phyloP scores from a whole-genome alignment of 768 basidiomycete species.

The Ramaria rubella region DNA sequence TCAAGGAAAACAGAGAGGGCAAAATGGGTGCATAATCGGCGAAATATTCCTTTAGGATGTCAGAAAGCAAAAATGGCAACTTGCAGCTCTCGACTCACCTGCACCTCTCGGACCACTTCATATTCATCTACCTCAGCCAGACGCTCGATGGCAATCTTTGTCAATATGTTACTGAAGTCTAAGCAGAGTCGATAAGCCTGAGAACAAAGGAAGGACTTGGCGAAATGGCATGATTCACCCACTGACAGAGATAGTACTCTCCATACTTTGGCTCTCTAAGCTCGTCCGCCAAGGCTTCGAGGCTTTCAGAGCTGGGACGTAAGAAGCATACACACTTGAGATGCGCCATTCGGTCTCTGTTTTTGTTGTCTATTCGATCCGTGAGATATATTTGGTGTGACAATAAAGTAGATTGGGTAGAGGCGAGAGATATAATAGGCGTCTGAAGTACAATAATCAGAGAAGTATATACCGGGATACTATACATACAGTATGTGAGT shows the following conservation, averaged over 20 bases:
- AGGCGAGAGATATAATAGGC: constrained; percentile 89
- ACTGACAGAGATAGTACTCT: constrained; percentile 99
- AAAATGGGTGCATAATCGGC: constrained; percentile 95
- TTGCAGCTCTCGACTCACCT: constrained; percentile 45
- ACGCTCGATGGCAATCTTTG: constrained; percentile 84
- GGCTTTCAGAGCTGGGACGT: constrained; percentile 71
- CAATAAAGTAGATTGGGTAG: constrained; percentile 88
- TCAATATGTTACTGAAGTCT: constrained; percentile 96
- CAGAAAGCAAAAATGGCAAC: neutral
- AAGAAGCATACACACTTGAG: constrained; percentile 97
- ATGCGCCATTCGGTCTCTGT: constrained; percentile 87
- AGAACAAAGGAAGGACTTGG: no score
- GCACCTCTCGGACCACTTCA: constrained; percentile 93
- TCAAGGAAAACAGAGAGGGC: constrained; percentile 82
- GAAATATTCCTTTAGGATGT: constrained; percentile 75
- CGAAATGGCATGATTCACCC: constrained; percentile 45
- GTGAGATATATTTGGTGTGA: constrained; percentile 97
- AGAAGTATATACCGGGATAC: no score
- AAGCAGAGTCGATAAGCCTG: constrained; percentile 1
- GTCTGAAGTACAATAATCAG: constrained; percentile 51
- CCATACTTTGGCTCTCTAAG: constrained; percentile 89
- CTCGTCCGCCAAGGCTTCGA: constrained; percentile 78
- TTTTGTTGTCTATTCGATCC: constrained; percentile 92
- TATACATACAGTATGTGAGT: no score
- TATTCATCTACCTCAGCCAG: constrained; percentile 93